Percentiles rank a stretch among this genome's conserved stretches.
Evolutionary conservation across 495 filamentous ascomycete genomes (phyloP).

Genomic region (Entonaema liquescens): DNA sequence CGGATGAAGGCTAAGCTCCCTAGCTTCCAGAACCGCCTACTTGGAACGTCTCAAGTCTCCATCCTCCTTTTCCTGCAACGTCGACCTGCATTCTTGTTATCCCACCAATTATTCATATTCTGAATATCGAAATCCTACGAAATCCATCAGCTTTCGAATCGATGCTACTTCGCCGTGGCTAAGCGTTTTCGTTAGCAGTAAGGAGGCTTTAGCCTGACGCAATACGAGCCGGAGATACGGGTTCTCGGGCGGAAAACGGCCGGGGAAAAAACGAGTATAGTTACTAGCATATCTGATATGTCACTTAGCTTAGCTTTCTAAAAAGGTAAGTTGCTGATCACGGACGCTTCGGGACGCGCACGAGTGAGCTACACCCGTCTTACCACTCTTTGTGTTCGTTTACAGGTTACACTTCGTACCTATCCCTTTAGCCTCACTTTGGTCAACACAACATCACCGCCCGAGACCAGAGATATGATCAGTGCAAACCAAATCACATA

Average conservation of each 20-base stretch:
- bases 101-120: constrained; percentile 16
- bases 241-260: neutral
- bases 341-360: constrained; percentile 39
- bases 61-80: constrained; percentile 20
- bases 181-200: constrained; percentile 23
- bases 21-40: constrained; percentile 26
- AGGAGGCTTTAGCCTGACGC: constrained; percentile 5
- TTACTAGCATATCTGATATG: constrained; percentile 26
- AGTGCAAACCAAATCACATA: constrained; percentile 10
- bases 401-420: constrained; percentile 33
- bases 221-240: neutral
- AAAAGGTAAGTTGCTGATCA: constrained; percentile 25
- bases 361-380: constrained; percentile 36
- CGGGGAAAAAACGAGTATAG: constrained; percentile 1
- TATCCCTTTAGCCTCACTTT: constrained; percentile 25
- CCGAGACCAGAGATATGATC: constrained; percentile 12
- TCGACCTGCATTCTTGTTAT: constrained; percentile 28
- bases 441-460: constrained; percentile 13
- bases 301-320: constrained; percentile 21
- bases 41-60: constrained; percentile 26
- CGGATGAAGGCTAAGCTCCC: constrained; percentile 23
- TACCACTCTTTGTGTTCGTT: constrained; percentile 25
- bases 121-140: constrained; percentile 16
- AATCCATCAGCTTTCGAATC: constrained; percentile 1
- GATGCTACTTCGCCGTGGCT: constrained; percentile 21